These are phyloP conservation scores for Pseudogymnoascus sp. DNA, from an alignment of 2,329 filamentous ascomycete species.

Conservation along the genomic window DNA sequence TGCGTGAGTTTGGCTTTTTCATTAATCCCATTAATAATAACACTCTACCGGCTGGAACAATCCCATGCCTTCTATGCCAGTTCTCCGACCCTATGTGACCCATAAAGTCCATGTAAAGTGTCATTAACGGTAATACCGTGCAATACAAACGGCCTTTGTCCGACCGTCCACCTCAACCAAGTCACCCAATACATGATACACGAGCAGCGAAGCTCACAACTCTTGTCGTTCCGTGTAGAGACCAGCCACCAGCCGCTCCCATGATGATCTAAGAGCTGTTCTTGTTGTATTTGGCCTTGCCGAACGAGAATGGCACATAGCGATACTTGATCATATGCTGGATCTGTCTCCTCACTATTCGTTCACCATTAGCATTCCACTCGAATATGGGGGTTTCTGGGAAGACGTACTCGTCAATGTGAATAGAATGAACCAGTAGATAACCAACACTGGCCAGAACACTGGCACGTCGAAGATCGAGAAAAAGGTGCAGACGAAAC, in stretches of 20 bases:
- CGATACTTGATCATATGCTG: constrained; percentile 99
- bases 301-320: constrained; percentile 88
- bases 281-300: constrained; percentile 74
- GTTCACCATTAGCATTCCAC: neutral
- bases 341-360: constrained; percentile 89
- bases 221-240: neutral
- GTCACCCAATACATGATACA: neutral
- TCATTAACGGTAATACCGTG: neutral
- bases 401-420: constrained; percentile 75
- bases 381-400: neutral
- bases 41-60: constrained; percentile 2
- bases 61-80: constrained; percentile 2
- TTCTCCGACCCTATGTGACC: neutral
- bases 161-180: neutral
- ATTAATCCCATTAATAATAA: constrained; percentile 5
- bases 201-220: constrained; percentile 2
- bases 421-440: constrained; percentile 98
- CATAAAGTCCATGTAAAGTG: neutral
- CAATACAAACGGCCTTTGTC: neutral
- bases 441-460: constrained; percentile 96
- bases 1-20: neutral
- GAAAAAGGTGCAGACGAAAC: constrained; percentile 86
- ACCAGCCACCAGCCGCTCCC: neutral
- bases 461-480: constrained; percentile 92
- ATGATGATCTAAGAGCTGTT: constrained; percentile 35